Percentiles rank a stretch among this genome's conserved stretches.
These are phyloP conservation scores for Coniella vitis DNA, from an alignment of 2,329 filamentous ascomycete genomes.

Conservation along the genomic window DNA sequence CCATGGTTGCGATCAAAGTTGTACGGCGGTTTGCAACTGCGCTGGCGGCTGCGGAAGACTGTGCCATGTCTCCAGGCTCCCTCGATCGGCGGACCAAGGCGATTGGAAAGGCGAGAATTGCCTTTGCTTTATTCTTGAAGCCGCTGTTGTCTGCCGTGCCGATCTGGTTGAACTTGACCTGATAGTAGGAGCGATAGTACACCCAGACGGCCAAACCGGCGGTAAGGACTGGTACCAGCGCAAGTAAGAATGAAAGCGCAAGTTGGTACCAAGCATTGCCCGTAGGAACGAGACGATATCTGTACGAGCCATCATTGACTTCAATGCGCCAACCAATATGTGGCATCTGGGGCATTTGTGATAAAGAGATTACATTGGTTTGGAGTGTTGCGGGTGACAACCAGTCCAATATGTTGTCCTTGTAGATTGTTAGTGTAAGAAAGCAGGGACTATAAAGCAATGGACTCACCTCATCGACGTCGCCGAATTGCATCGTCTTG, in stretches of 20 bases:
- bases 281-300: slow-evolving; percentile 44
- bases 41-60: slow-evolving; percentile 21
- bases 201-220: slow-evolving; percentile 43
- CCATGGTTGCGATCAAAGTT: slow-evolving; percentile 30
- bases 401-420: slow-evolving; percentile 52
- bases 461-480: slow-evolving; percentile 42
- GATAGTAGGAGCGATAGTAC: slow-evolving; percentile 49
- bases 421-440: too few relatives aligned
- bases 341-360: slow-evolving; percentile 43
- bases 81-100: slow-evolving; percentile 12
- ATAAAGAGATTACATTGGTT: slow-evolving; percentile 49
- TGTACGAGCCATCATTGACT: slow-evolving; percentile 46
- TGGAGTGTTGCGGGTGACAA: slow-evolving; percentile 51
- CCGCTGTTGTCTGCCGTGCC: slow-evolving; percentile 33
- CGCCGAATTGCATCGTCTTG: slow-evolving; percentile 51
- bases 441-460: too few relatives aligned
- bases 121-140: slow-evolving; percentile 14
- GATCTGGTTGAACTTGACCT: slow-evolving; percentile 51
- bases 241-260: slow-evolving; percentile 44
- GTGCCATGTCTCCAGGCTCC: not conserved
- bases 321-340: slow-evolving; percentile 47
- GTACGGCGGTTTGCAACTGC: slow-evolving; percentile 10
- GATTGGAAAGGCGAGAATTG: slow-evolving; percentile 1
- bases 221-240: slow-evolving; percentile 42
- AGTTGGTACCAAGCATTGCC: slow-evolving; percentile 47